Evolutionary conservation across 768 basidiomycete genomes (phyloP), one percentile per base, ranked within the genome.

Genomic region (Antrodiella citrinella): DNA sequence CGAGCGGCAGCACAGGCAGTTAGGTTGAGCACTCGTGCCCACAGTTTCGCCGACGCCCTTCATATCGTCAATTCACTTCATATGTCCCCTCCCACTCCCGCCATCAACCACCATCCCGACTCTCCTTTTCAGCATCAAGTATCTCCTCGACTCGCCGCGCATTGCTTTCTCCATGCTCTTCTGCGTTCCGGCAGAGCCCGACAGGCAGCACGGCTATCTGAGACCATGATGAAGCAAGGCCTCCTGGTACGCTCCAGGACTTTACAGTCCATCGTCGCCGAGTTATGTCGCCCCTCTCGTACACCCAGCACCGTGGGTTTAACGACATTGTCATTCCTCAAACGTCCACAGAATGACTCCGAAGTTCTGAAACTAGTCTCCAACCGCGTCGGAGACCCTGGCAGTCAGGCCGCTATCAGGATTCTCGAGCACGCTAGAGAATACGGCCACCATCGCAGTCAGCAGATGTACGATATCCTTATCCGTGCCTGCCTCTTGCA

Each of bases 401-500:
- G 67, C 20, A 74, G 76, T 4, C 72, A 72, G 3, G 70, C 77
- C 26, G 81, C 83, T 0, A 50, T 87, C 22, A 61, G 66, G 20
- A 71, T 89, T 2, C 62, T 87, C 21, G 57, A 67, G 40, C 63
- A 69, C 3, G 83, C 84, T 0, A 73, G 77, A n/a, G 63, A 71
- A 39, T 73, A 75, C 41, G 72, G 78, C 23, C 77, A 78, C 46
- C 68, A 72, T 24, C 75, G 82, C 41, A 77, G 79, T 1, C 65
- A 75, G n/a, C 67, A 69, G 24, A 79, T 86, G 72, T 86, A 81
- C 59, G 73, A 74, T 47, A 69, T 71, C 1, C 64, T 88, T 45
- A 71, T 90, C 54, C 69, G 75, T 3, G 73, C 82, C 7, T 85
- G 82, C 50, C 68, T 91, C 18, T 62, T 88, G 35, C 86, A 91